A percentile compares a stretch with the other conserved stretches of the same genome.
Conservation (phyloP, 2,329 filamentous ascomycete genomes). For the Trichophyton mentagrophytes region DNA sequence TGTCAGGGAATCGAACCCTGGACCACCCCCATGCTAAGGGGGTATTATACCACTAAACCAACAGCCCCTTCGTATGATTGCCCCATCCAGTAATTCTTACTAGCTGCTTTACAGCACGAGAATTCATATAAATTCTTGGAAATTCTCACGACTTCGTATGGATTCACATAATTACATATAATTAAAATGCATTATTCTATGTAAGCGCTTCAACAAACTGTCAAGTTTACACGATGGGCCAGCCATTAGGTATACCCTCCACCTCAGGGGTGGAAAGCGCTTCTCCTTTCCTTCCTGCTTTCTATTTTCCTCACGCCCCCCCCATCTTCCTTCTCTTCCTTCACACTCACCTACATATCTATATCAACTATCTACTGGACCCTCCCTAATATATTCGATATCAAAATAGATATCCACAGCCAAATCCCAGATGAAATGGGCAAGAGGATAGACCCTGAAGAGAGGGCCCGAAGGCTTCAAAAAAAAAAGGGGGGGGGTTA, state of each 20-base stretch:
- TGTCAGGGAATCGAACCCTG: slow-evolving; percentile 2
- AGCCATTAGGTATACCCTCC: not conserved
- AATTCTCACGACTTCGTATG: no score
- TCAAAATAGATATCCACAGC: not conserved
- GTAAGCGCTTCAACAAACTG: not conserved
- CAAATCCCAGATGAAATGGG: slow-evolving; percentile 4
- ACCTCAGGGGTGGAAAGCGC: not conserved
- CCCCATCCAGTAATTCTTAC: not conserved
- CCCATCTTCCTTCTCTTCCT: not conserved
- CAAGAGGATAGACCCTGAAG: slow-evolving; percentile 10
- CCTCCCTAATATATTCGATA: not conserved
- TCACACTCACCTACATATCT: not conserved
- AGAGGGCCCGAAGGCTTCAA: slow-evolving; percentile 7
- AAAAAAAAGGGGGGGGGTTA: not conserved
- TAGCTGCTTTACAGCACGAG: not conserved
- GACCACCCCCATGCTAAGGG: slow-evolving; percentile 1
- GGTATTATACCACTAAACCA: slow-evolving; percentile 1
- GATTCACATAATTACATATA: not conserved
- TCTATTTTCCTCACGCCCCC: not conserved
- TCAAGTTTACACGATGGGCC: not conserved
- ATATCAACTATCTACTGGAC: not conserved
- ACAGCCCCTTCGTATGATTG: not conserved
- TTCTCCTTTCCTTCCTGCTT: not conserved
- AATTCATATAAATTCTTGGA: not conserved
- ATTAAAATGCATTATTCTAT: not conserved